Conservation (phyloP, 768 basidiomycete genomes). For the Lactarius tabidus region DNA sequence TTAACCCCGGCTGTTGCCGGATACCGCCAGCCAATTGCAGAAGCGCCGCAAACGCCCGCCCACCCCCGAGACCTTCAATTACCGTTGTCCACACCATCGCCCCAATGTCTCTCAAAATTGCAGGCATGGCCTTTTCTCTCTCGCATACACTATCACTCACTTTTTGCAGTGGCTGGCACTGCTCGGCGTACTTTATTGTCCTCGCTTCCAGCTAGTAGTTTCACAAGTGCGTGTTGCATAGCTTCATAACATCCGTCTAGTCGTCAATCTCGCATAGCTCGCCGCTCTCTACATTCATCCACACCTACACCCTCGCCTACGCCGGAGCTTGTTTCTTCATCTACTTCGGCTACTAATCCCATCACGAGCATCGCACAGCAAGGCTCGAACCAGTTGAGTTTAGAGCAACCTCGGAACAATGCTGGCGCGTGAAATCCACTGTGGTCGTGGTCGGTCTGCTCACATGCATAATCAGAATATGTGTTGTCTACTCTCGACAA, state of each 20-base stretch:
- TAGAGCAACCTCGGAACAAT: constrained; percentile 86
- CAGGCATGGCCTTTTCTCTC: constrained; percentile 7
- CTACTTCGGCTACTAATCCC: constrained; percentile 46
- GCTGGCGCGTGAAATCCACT: constrained; percentile 53
- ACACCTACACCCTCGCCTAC: constrained; percentile 39
- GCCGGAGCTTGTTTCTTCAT: constrained; percentile 40
- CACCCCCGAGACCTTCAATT: background rate
- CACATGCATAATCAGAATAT: constrained; percentile 61
- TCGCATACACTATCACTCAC: background rate
- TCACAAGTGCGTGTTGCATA: constrained; percentile 9
- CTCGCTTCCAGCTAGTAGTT: constrained; percentile 6
- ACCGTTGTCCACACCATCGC: background rate
- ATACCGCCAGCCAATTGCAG: background rate
- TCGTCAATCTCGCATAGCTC: constrained; percentile 35
- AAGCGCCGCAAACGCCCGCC: background rate
- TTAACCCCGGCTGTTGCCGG: background rate
- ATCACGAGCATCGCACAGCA: constrained; percentile 69
- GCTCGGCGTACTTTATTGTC: constrained; percentile 12
- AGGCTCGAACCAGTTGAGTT: constrained; percentile 78
- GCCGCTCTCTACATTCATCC: constrained; percentile 56
- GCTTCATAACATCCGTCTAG: background rate
- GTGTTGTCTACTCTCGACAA: constrained; percentile 95
- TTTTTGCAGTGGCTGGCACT: constrained; percentile 12
- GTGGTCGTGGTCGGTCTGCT: background rate
- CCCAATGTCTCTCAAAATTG: constrained; percentile 5